Evolutionary conservation across 805 yeast species (phyloP), one percentile per base, ranked within the genome.

Genomic region (Zygoascus ofunaensis): DNA sequence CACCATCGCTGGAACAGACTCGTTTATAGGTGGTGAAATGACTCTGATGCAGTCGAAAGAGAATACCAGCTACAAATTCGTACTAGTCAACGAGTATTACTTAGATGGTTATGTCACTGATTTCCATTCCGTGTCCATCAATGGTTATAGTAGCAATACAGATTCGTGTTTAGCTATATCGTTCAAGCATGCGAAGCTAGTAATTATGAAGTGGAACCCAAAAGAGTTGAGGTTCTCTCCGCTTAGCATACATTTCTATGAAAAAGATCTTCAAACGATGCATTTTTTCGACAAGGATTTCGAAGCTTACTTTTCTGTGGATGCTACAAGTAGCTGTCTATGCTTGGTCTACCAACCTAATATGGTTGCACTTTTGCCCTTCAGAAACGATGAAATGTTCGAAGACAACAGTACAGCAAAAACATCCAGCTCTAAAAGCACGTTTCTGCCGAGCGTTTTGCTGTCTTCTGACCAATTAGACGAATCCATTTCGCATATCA

Each of bases 241-340:
- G 0, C 72, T 77, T 1, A 83, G 95, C 41, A 66, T 92, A 42
- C 98, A 92, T 64, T 87, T 75, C 59, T 92, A 89, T 61, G 97
- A 90, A 54, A 74, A 77, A 37, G 76, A 76, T 21, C 67, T 87
- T 12, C 55, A 54, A 54, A 49, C 65, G 49, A 42, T 59, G 5
- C 53, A 59, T 22, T 51, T 63, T 45, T 46, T 55, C 19, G 51
- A 60, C 35, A 55, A 56, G 5, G 56, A 51, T 5, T 55, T 64
- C 37, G 59, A 62, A 4, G 64, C 83, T 0, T 63, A 65, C 5
- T 68, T 83, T 46, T 63, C 77, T 20, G 66, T 76, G 0, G 95
- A 84, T 46, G 85, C 94, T 0, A 71, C 69, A 42, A 67, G 69
- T 22, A 63, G 74, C 15, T 55, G 71, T 77, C 3, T 71, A 77